Evolutionary conservation across 352 stramenopile genomes (phyloP).

Genomic region (Phytophthora fragariae): DNA sequence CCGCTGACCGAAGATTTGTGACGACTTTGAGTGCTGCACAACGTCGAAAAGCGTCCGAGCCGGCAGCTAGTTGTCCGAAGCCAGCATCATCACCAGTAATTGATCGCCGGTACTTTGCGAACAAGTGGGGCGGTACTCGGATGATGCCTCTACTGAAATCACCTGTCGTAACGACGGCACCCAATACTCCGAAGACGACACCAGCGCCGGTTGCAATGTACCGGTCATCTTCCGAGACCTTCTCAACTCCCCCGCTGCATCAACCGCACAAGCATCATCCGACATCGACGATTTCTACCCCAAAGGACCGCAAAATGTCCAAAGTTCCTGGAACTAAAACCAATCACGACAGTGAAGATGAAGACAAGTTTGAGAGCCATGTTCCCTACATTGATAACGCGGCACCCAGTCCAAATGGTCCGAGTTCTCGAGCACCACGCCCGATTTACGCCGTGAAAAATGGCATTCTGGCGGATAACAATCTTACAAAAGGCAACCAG

Average conservation of each 20-base stretch:
- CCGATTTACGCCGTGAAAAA: slow-evolving; percentile 30
- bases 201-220: slow-evolving; percentile 13
- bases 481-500: slow-evolving; percentile 40
- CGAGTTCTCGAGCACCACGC: background rate
- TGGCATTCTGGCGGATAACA: slow-evolving; percentile 24
- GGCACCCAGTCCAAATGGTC: background rate
- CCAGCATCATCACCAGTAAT: slow-evolving; percentile 23
- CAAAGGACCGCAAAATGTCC: background rate
- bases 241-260: slow-evolving; percentile 18
- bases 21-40: slow-evolving; percentile 12
- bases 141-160: slow-evolving; percentile 16
- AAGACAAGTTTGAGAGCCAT: slow-evolving; percentile 31
- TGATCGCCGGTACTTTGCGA: slow-evolving; percentile 38
- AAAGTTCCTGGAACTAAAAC: background rate
- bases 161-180: slow-evolving; percentile 19
- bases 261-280: slow-evolving; percentile 6
- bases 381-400: background rate
- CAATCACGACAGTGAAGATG: slow-evolving; percentile 26
- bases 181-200: slow-evolving; percentile 18
- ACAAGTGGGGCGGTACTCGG: slow-evolving; percentile 24
- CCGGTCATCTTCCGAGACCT: slow-evolving; percentile 27
- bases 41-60: slow-evolving; percentile 9
- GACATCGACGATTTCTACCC: background rate
- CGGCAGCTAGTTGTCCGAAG: slow-evolving; percentile 32
- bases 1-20: slow-evolving; percentile 11